Percentiles rank a stretch among this genome's conserved stretches.
phyloP scores from a whole-genome alignment of 75 land plant genomes.

The Azolla pinnata region DNA sequence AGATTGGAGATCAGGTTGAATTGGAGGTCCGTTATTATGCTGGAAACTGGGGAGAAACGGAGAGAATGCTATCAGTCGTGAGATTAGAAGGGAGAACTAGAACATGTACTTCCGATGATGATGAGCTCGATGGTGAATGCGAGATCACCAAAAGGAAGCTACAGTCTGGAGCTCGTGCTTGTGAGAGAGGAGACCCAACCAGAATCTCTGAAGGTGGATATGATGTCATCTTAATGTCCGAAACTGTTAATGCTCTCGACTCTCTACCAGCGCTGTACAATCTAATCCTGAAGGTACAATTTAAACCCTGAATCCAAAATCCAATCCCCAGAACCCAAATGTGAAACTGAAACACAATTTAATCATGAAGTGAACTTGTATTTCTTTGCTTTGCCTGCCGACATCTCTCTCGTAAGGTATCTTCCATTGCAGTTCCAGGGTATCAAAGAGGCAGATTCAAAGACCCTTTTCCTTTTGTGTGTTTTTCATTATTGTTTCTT shows the following conservation, averaged over 20 bases:
- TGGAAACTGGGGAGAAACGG: slow-evolving; percentile 87
- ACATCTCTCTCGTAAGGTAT: too few relatives aligned
- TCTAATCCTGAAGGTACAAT: slow-evolving; percentile 64
- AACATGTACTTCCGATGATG: background rate
- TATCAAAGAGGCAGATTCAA: too few relatives aligned
- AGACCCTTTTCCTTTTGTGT: too few relatives aligned
- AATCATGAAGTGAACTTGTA: too few relatives aligned
- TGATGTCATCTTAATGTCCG: slow-evolving; percentile 93
- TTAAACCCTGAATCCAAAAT: too few relatives aligned
- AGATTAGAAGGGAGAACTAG: too few relatives aligned
- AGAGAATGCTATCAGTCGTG: slow-evolving; percentile 27
- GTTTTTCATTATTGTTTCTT: too few relatives aligned
- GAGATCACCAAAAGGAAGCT: background rate
- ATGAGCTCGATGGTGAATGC: too few relatives aligned
- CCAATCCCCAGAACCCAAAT: too few relatives aligned
- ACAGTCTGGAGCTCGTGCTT: slow-evolving; percentile 26
- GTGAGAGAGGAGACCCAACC: slow-evolving; percentile 22
- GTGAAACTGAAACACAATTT: too few relatives aligned
- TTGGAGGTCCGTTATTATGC: slow-evolving; percentile 73
- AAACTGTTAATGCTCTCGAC: slow-evolving; percentile 71
- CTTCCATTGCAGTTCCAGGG: too few relatives aligned
- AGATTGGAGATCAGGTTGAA: background rate
- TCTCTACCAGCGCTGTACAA: slow-evolving; percentile 57
- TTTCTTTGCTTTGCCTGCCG: too few relatives aligned
- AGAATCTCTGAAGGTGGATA: slow-evolving; percentile 43